Conservation (phyloP, 352 stramenopile species). For the Phytophthora uliginosa region DNA sequence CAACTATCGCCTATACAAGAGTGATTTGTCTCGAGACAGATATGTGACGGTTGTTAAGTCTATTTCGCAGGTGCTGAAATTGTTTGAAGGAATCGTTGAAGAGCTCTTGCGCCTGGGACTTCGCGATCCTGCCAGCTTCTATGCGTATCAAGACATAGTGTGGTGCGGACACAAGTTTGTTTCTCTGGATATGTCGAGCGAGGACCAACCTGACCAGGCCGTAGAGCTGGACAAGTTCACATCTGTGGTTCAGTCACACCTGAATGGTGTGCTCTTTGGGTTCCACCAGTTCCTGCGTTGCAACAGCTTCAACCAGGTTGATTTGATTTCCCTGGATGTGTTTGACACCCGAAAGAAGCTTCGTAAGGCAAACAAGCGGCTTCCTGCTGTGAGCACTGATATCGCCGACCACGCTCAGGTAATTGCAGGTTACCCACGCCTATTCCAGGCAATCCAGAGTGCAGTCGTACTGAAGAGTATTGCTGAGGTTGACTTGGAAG, state of each 20-base stretch:
- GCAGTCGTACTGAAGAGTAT: conserved; percentile 67
- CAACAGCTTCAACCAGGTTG: conserved; percentile 85
- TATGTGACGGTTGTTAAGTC: conserved; percentile 32
- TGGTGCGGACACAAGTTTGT: conserved; percentile 82
- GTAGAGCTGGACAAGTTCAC: conserved; percentile 63
- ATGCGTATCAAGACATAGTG: conserved; percentile 88
- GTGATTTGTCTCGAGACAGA: conserved; percentile 20
- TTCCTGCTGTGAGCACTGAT: conserved; percentile 30
- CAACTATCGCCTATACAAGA: conserved; percentile 41
- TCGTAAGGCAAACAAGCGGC: conserved; percentile 42
- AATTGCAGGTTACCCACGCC: conserved; percentile 55
- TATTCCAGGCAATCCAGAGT: conserved; percentile 71
- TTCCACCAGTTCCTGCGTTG: conserved; percentile 85
- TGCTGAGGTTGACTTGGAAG: conserved; percentile 66
- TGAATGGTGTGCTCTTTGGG: conserved; percentile 73
- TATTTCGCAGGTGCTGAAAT: conserved; percentile 48
- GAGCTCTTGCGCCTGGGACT: conserved; percentile 61
- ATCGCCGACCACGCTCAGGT: conserved; percentile 57
- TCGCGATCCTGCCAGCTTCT: conserved; percentile 71
- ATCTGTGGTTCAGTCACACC: conserved; percentile 63
- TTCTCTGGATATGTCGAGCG: conserved; percentile 10
- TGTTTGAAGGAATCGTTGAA: conserved; percentile 68
- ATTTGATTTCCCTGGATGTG: conserved; percentile 77
- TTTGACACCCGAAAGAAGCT: conserved; percentile 81
- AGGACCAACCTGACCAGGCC: conserved; percentile 12